These are phyloP conservation scores for Trichoderma harzianum DNA, from an alignment of 2,329 filamentous ascomycete species.

Conservation along the genomic window DNA sequence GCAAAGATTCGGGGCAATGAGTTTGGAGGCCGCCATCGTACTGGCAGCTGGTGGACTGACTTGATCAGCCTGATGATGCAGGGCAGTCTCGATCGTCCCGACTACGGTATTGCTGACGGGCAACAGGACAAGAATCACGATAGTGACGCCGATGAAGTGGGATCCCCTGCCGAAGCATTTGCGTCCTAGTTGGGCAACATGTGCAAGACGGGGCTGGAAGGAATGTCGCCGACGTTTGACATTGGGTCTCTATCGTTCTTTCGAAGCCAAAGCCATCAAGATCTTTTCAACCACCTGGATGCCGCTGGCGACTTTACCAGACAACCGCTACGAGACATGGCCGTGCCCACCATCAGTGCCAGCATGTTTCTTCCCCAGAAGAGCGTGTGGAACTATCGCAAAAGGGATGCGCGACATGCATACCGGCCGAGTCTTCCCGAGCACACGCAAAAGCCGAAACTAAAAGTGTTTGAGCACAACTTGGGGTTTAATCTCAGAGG, in stretches of 20 bases:
- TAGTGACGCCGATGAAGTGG: conserved; percentile 20
- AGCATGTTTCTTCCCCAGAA: conserved; percentile 51
- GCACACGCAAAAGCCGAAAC: conserved; percentile 26
- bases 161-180: conserved; percentile 29
- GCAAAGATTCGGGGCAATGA: not conserved
- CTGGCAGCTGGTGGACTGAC: not conserved
- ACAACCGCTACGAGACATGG: conserved; percentile 45
- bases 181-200: conserved; percentile 35
- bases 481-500: not conserved
- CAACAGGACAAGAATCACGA: conserved; percentile 19
- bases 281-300: conserved; percentile 50
- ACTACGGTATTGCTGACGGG: conserved; percentile 6
- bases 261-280: conserved; percentile 43
- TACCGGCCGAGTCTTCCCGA: conserved; percentile 25
- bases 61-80: conserved; percentile 21
- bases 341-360: conserved; percentile 53
- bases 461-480: conserved; percentile 7
- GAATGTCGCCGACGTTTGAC: conserved; percentile 53
- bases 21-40: not conserved
- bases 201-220: conserved; percentile 49
- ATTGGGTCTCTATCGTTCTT: conserved; percentile 52
- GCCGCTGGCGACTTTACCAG: conserved; percentile 47
- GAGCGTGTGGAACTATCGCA: conserved; percentile 50
- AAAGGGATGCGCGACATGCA: conserved; percentile 25
- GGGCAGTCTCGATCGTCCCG: conserved; percentile 22